Evolutionary conservation across 495 filamentous ascomycete species (phyloP).

Genomic region (Neurospora sp.): DNA sequence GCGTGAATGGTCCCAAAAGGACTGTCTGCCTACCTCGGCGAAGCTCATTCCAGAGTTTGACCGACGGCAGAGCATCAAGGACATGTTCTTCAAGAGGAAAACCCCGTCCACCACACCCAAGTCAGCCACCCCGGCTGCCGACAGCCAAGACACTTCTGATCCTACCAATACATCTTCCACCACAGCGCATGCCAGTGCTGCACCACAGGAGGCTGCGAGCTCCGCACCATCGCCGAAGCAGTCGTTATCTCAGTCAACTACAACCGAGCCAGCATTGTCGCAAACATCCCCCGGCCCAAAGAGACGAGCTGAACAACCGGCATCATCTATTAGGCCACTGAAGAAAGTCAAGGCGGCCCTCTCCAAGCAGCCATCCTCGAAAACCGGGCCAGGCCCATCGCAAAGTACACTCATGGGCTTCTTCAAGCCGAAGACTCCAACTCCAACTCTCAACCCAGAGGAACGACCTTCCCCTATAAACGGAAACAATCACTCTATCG

Average conservation of each 20-base stretch:
- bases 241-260: neutral
- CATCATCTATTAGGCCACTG: slow-evolving; percentile 18
- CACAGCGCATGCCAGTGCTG: neutral
- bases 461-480: neutral
- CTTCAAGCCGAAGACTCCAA: slow-evolving; percentile 53
- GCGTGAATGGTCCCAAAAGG: slow-evolving; percentile 54
- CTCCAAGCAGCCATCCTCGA: slow-evolving; percentile 26
- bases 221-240: neutral
- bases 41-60: slow-evolving; percentile 83
- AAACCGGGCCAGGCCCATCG: slow-evolving; percentile 32
- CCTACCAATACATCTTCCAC: neutral
- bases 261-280: slow-evolving; percentile 9
- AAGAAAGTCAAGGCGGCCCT: slow-evolving; percentile 30
- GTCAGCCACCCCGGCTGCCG: neutral
- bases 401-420: slow-evolving; percentile 78
- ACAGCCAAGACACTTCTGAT: neutral
- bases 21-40: slow-evolving; percentile 64
- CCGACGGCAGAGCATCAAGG: slow-evolving; percentile 72
- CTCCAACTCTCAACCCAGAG: slow-evolving; percentile 12
- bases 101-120: slow-evolving; percentile 1
- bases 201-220: neutral
- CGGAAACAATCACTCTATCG: neutral
- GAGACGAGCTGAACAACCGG: slow-evolving; percentile 18
- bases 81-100: slow-evolving; percentile 72
- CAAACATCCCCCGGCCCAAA: slow-evolving; percentile 21